Evolutionary conservation across 768 basidiomycete species (phyloP).

Genomic region (Mrakia hoshinonis): DNA sequence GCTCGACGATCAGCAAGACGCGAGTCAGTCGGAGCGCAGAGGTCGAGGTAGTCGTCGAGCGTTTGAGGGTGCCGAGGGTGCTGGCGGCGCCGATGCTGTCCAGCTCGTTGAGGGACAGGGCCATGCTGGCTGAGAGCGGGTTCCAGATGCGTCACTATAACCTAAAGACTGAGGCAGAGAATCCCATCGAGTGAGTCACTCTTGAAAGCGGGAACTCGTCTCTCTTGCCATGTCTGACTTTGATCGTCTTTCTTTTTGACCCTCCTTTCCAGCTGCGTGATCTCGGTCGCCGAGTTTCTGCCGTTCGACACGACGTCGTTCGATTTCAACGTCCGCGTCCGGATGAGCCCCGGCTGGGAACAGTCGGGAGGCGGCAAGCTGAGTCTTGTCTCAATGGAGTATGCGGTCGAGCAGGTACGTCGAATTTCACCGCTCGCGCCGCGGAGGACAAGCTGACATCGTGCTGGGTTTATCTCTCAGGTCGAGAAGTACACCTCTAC

Average conservation of each 20-base stretch:
- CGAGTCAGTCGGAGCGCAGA: neutral
- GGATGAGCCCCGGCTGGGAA: neutral
- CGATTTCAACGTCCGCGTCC: conserved; percentile 1
- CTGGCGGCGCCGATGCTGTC: neutral
- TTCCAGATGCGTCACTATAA: conserved; percentile 2
- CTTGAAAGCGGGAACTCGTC: neutral
- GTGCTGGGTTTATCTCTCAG: neutral
- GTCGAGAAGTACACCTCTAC: conserved; percentile 10
- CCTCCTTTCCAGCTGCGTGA: neutral
- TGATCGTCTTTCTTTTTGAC: neutral
- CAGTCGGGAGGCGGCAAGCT: neutral
- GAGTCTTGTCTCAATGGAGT: neutral
- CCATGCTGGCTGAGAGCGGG: neutral
- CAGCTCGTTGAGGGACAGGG: neutral
- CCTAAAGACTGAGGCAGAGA: neutral
- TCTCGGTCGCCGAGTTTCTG: neutral
- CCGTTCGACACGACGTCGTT: conserved; percentile 2
- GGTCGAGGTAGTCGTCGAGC: neutral
- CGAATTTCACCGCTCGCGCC: too few relatives aligned
- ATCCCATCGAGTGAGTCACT: neutral
- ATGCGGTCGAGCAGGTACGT: neutral
- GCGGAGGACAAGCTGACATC: too few relatives aligned
- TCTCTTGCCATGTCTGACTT: neutral
- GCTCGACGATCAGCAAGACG: neutral
- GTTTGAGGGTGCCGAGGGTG: conserved; percentile 1